Evolutionary conservation across 2,329 filamentous ascomycete genomes (phyloP), one percentile per base, ranked within the genome.

Genomic region (Raffaelea ambrosiae): DNA sequence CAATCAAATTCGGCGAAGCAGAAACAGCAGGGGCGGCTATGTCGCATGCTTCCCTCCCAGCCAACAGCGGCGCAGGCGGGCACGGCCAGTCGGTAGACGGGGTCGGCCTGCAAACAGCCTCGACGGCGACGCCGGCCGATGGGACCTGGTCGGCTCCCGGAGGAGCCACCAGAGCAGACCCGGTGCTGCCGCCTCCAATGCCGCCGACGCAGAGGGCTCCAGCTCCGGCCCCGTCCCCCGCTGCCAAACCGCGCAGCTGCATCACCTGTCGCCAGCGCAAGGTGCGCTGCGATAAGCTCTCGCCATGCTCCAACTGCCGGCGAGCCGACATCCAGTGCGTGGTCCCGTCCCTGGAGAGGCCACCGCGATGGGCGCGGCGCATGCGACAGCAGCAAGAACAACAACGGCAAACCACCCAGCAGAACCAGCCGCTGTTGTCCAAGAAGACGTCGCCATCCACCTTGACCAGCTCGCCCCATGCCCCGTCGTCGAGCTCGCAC

Each of bases 221-320:
- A 29, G 26, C 26, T 7, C 26, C 7, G 26, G 26, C 26, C 26
- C 7, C 35, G 23, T 11, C 42, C n/a, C 9, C 29, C 10, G 31
- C 23, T 5, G 26, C 13, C 5, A 68, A 72, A 54, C 58, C 56
- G 43, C 70, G 71, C 46, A 74, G 72, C 58, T 76, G 73, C 44
- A 61, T 71, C 7, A 64, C 69, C 3, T 79, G 75, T 52, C 67
- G 75, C 40, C 64, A 60, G 39, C 73, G 76, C 42, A 79, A 79
- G 54, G 76, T 79, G 8, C 72, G 74, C 43, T 80, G 76, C 57
- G 72, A 79, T 56, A 79, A 76, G 58, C 59, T 63, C 35, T 69
- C 69, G 1, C 76, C 76, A 2, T 79, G 76, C 52, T 72, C 74
- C 5, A 77, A 77, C 54, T 79, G 76, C 54, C 70, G 69, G 9